Percentiles rank a stretch among this genome's conserved stretches.
phyloP scores from a whole-genome alignment of 768 basidiomycete genomes.

The Podaxis sp. region DNA sequence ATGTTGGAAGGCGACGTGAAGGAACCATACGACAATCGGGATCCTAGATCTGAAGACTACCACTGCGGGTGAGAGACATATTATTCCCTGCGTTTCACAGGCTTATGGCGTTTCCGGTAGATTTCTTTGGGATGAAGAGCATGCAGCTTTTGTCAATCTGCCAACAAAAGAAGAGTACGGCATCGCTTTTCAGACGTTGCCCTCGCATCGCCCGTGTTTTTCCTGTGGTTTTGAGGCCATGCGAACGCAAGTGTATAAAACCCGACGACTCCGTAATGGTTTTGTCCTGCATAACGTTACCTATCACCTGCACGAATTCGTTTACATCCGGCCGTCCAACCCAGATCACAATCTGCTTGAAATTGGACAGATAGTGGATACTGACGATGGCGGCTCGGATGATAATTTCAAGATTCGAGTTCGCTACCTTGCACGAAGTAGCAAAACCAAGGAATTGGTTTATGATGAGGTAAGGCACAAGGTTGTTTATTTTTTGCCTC shows the following conservation, averaged over 20 bases:
- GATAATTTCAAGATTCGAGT: constrained; percentile 27
- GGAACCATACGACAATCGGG: constrained; percentile 42
- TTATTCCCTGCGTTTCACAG: not conserved
- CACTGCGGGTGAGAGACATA: constrained; percentile 45
- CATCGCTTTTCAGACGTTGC: constrained; percentile 24
- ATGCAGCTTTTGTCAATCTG: constrained; percentile 42
- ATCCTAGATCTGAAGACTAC: constrained; percentile 42
- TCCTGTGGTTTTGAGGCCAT: constrained; percentile 38
- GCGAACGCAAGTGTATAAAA: constrained; percentile 17
- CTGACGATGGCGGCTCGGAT: constrained; percentile 20
- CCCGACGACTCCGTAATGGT: constrained; percentile 28
- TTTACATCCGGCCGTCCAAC: constrained; percentile 43
- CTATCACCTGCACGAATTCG: constrained; percentile 60
- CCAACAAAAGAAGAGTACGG: constrained; percentile 27
- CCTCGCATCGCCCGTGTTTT: constrained; percentile 36
- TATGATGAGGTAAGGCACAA: constrained; percentile 41
- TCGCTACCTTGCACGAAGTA: constrained; percentile 35
- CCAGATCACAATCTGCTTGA: constrained; percentile 28
- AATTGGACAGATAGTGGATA: constrained; percentile 52
- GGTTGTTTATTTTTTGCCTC: constrained; percentile 10
- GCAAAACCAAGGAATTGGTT: constrained; percentile 12
- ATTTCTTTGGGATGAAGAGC: constrained; percentile 45
- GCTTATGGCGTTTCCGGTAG: constrained; percentile 25
- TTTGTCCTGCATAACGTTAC: constrained; percentile 35
- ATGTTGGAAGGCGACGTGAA: constrained; percentile 34